A percentile compares a stretch with the other conserved stretches of the same genome.
Conservation (phyloP, 2,329 filamentous ascomycete genomes). For the Cladosporium sp. region DNA sequence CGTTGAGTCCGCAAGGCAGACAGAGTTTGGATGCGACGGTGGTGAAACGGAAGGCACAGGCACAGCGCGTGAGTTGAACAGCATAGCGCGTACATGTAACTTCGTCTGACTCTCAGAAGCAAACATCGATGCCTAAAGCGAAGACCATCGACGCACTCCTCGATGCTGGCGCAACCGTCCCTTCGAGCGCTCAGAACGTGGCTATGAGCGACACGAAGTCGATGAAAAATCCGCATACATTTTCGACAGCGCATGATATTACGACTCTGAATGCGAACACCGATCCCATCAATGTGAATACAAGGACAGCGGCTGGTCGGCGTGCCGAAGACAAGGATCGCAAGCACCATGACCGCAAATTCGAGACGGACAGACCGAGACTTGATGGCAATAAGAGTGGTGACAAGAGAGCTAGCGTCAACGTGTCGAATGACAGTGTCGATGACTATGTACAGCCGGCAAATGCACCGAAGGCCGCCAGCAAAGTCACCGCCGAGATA, state of each 20-base stretch:
- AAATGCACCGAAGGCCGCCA: background rate
- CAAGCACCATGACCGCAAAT: background rate
- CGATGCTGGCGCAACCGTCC: conserved; percentile 10
- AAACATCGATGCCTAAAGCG: background rate
- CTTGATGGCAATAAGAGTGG: too few species aligned
- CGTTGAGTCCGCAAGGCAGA: conserved; percentile 25
- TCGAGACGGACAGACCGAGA: background rate
- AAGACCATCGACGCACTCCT: conserved; percentile 21
- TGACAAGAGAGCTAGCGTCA: background rate
- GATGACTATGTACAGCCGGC: background rate
- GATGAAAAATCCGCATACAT: background rate
- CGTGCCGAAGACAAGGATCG: background rate
- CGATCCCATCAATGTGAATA: background rate
- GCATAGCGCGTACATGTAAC: background rate
- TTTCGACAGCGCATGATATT: background rate
- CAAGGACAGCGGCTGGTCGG: background rate
- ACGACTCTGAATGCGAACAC: background rate
- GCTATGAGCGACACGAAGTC: background rate
- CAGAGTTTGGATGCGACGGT: background rate
- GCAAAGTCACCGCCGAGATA: background rate
- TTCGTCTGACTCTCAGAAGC: background rate
- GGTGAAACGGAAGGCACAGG: background rate
- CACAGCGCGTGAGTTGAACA: background rate
- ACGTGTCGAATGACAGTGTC: background rate
- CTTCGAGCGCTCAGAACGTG: background rate